These are phyloP conservation scores for Penicillium sp. DNA, from an alignment of 2,329 filamentous ascomycete genomes.

Conservation along the genomic window DNA sequence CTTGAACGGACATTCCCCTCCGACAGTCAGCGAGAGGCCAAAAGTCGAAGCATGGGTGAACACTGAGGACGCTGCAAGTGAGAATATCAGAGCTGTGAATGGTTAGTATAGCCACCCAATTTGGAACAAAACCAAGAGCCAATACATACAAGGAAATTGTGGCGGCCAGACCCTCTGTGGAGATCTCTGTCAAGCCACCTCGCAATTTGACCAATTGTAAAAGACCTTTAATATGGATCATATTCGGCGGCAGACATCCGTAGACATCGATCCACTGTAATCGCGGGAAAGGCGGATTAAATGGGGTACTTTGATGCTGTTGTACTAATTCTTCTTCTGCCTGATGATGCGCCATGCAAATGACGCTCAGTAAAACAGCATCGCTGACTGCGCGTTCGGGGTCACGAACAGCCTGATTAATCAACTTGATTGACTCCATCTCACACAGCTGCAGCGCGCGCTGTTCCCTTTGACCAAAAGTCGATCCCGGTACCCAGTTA, in stretches of 20 bases:
- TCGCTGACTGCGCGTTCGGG: conserved; percentile 34
- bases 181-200: conserved; percentile 39
- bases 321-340: conserved; percentile 20
- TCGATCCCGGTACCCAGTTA: conserved; percentile 18
- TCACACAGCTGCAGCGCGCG: conserved; percentile 28
- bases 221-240: conserved; percentile 37
- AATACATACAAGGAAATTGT: conserved; percentile 40
- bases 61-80: conserved; percentile 26
- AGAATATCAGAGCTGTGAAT: conserved; percentile 30
- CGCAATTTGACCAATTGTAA: conserved; percentile 37
- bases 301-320: conserved; percentile 25
- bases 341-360: conserved; percentile 37
- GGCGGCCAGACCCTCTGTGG: conserved; percentile 37
- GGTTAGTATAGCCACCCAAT: conserved; percentile 5
- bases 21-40: conserved; percentile 26
- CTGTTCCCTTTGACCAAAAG: conserved; percentile 26
- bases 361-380: conserved; percentile 37
- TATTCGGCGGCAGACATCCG: conserved; percentile 34
- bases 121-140: not conserved
- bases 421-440: conserved; percentile 36
- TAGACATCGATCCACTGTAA: conserved; percentile 42
- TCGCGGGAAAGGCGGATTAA: conserved; percentile 35
- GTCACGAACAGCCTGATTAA: conserved; percentile 36
- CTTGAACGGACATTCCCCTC: conserved; percentile 20
- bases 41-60: conserved; percentile 28